Base-by-base conservation (phyloP, 148 eudicot genomes). In the Cornus controversa region DNA sequence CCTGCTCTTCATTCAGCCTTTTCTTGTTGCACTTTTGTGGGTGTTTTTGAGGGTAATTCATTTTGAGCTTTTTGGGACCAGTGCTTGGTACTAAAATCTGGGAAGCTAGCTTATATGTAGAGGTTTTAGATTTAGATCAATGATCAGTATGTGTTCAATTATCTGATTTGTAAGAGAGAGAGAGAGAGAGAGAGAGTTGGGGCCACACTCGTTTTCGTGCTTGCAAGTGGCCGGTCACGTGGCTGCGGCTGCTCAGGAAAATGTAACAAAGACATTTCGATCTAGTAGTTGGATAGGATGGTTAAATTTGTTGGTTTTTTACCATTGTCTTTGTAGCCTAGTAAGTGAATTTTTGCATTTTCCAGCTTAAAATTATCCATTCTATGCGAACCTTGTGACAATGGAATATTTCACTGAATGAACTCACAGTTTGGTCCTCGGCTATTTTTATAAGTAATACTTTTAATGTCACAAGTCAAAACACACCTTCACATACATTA, bases 1-100 rank as follows among this genome's bases (percentile, higher is more conserved):
- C 70, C 27, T 87, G 88, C 4, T 85, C 86, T 45, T 76, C 62
- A 13, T 80, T 87, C 20, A 87, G 82, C 85, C 83, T 82, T 79
- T 81, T 87, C 45, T 76, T 78, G 36, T n/a, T 78, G 69, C 57
- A 53, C 9, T 73, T 80, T 69, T 37, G 69, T 15, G 42, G 66
- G 67, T 28, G 26, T 60, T 78, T 82, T 50, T 57, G 70, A 27
- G 66, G 69, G 36, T 29, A 57, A 62, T 78, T 72, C 76, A 74
- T 70, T 58, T 27, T 6, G 8, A 15, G 10, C 2, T 15, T 25
- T 24, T 10, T 34, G 25, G n/a, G 71, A n/a, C n/a, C n/a, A 7
- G n/a, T 42, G 25, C 53, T 31, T 29, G 66, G 42, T 24, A 23
- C 15, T 66, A 24, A 75, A 28, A 40, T 25, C 23, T 67, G 25